Conservation (phyloP, 2,329 filamentous ascomycete species). For the Fusarium chuoi region DNA sequence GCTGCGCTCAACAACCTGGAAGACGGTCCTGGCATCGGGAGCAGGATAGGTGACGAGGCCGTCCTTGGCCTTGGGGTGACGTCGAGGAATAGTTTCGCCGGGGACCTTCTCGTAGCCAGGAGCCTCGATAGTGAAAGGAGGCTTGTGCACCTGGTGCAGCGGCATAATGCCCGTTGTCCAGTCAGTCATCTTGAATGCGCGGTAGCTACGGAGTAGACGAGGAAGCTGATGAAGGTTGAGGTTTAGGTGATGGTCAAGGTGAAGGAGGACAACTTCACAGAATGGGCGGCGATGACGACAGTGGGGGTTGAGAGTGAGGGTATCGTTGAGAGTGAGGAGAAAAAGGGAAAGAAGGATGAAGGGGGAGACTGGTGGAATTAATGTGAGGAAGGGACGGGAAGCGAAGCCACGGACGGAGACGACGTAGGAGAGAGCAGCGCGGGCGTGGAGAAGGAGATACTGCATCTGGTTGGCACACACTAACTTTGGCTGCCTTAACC, state of each 20-base stretch:
- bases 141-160: slow-evolving; percentile 70
- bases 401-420: slow-evolving; percentile 23
- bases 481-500: not conserved
- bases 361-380: slow-evolving; percentile 30
- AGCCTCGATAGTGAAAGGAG: slow-evolving; percentile 80
- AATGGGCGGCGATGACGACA: slow-evolving; percentile 21
- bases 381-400: slow-evolving; percentile 29
- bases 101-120: slow-evolving; percentile 74
- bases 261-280: slow-evolving; percentile 15
- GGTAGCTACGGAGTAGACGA: slow-evolving; percentile 23
- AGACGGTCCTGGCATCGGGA: slow-evolving; percentile 79
- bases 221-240: slow-evolving; percentile 5
- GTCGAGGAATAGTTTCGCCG: slow-evolving; percentile 86
- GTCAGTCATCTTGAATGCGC: slow-evolving; percentile 41
- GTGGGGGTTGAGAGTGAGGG: slow-evolving; percentile 23
- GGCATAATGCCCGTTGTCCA: slow-evolving; percentile 60
- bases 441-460: slow-evolving; percentile 32
- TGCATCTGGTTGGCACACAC: slow-evolving; percentile 17
- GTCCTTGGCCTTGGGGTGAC: slow-evolving; percentile 77
- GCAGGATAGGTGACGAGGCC: slow-evolving; percentile 73
- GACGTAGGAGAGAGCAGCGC: slow-evolving; percentile 29
- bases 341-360: slow-evolving; percentile 21
- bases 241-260: slow-evolving; percentile 2
- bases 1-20: slow-evolving; percentile 78
- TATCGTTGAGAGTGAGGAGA: slow-evolving; percentile 31